phyloP scores from a whole-genome alignment of 768 basidiomycete genomes.

The Dendrothele bispora region DNA sequence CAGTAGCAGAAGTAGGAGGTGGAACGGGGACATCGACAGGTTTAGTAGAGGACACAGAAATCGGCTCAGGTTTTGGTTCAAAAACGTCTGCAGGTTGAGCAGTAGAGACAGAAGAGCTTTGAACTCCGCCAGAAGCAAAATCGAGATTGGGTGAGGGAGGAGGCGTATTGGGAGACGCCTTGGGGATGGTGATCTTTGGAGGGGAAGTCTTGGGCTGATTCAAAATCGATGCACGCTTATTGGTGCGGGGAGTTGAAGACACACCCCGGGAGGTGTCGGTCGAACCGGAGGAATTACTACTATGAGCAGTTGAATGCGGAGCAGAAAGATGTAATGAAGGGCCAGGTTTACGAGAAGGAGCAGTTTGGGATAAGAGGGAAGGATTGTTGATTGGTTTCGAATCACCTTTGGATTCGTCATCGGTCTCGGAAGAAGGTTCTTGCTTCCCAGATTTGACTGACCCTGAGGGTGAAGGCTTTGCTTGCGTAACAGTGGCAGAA shows the following conservation, averaged over 20 bases:
- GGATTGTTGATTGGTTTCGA: conserved; percentile 30
- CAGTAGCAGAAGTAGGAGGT: neutral
- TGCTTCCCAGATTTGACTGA: conserved; percentile 17
- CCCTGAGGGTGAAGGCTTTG: conserved; percentile 39
- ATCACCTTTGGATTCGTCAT: conserved; percentile 16
- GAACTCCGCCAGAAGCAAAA: neutral
- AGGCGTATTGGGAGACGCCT: conserved; percentile 9
- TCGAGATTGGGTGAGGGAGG: conserved; percentile 7
- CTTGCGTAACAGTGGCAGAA: conserved; percentile 38
- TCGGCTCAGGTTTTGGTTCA: neutral
- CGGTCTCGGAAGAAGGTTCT: conserved; percentile 2
- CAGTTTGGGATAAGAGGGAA: conserved; percentile 67
- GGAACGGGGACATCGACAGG: conserved; percentile 4
- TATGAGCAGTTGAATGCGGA: conserved; percentile 42
- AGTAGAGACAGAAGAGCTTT: neutral
- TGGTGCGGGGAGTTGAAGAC: neutral
- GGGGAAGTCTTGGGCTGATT: too few relatives aligned
- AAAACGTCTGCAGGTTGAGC: neutral
- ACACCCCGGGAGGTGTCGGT: conserved; percentile 2
- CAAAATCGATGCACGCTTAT: neutral
- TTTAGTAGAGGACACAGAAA: neutral
- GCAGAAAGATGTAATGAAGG: conserved; percentile 11
- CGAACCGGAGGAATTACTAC: conserved; percentile 14
- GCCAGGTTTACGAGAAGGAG: conserved; percentile 35
- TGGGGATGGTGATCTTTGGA: neutral